Evolutionary conservation across 129 eudicot genomes (phyloP), one percentile per base, ranked within the genome.

Genomic region (Erigeron canadensis): DNA sequence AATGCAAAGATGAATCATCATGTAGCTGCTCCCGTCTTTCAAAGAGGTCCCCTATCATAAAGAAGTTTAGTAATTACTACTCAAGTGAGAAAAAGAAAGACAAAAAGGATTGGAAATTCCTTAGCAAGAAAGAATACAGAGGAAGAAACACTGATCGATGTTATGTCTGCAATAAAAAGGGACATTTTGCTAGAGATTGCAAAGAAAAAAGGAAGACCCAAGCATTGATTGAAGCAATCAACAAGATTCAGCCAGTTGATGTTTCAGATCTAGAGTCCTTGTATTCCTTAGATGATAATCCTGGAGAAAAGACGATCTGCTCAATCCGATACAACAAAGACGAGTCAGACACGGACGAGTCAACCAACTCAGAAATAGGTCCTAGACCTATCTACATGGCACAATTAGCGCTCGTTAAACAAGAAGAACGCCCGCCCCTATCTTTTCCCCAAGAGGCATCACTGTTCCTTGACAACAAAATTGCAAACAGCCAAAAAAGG

Each of bases 341-440:
- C 3, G 1, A 28, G n/a, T n/a, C n/a, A n/a, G n/a, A n/a, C n/a
- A n/a, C n/a, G n/a, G n/a, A n/a, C n/a, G n/a, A n/a, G 34, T 28
- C 34, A 28, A 28, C 34, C 3, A 3, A 28, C 34, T 28, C 34
- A 28, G 34, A 28, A 28, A 28, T 1, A 28, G 34, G 34, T 28
- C 34, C 34, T 3, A 28, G 34, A 3, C 34, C 34, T 1, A 28
- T 28, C 34, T 28, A 28, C 34, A 28, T 28, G 34, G 34, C 34
- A 28, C 1, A 28, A 1, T 3, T 3, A 1, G 3, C 3, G 1
- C 34, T 3, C 0, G n/a, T n/a, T n/a, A n/a, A n/a, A n/a, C n/a
- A n/a, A n/a, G 3, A 28, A 3, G 34, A 28, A 1, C 34, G 3
- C 34, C 3, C 34, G 3, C 34, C 34, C 34, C 34, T 28, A n/a